Evolutionary conservation across 2,329 filamentous ascomycete species (phyloP).

Genomic region (Aspergillus spinulosporus): DNA sequence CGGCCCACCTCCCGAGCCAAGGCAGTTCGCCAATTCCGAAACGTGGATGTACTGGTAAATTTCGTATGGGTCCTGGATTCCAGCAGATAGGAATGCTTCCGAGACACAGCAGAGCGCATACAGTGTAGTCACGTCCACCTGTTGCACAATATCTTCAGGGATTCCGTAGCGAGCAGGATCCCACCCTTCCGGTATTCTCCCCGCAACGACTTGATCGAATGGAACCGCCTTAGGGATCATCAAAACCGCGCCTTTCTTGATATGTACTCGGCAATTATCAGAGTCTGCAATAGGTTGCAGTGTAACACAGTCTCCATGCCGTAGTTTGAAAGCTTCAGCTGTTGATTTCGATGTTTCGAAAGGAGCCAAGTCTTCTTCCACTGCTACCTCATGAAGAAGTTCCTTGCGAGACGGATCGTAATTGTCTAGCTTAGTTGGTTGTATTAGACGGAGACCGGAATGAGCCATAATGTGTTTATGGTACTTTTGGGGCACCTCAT

Average conservation of each 20-base stretch:
- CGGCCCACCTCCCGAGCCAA: conserved; percentile 95
- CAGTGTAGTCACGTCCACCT: conserved; percentile 21
- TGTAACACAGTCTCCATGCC: conserved; percentile 38
- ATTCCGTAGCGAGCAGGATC: conserved; percentile 91
- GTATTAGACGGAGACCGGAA: conserved; percentile 90
- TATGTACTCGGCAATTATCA: conserved; percentile 79
- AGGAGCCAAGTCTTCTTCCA: conserved; percentile 54
- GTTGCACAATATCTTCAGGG: conserved; percentile 82
- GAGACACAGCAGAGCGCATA: conserved; percentile 25
- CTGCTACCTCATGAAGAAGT: conserved; percentile 90
- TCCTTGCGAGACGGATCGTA: conserved; percentile 61
- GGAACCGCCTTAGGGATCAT: conserved; percentile 49
- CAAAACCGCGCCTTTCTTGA: conserved; percentile 73
- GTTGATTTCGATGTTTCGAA: conserved; percentile 20
- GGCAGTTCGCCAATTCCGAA: conserved; percentile 92
- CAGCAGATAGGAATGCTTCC: conserved; percentile 77
- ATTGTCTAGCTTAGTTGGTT: conserved; percentile 69
- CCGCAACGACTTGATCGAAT: conserved; percentile 21
- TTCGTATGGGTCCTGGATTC: conserved; percentile 96
- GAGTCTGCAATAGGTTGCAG: conserved; percentile 70
- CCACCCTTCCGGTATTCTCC: conserved; percentile 74
- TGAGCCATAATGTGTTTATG: conserved; percentile 70
- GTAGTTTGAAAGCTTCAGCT: conserved; percentile 22
- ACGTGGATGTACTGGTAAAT: conserved; percentile 99
- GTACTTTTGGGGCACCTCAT: conserved; percentile 18